Evolutionary conservation across 2,329 filamentous ascomycete genomes (phyloP).

Genomic region (Exophiala calicioides): DNA sequence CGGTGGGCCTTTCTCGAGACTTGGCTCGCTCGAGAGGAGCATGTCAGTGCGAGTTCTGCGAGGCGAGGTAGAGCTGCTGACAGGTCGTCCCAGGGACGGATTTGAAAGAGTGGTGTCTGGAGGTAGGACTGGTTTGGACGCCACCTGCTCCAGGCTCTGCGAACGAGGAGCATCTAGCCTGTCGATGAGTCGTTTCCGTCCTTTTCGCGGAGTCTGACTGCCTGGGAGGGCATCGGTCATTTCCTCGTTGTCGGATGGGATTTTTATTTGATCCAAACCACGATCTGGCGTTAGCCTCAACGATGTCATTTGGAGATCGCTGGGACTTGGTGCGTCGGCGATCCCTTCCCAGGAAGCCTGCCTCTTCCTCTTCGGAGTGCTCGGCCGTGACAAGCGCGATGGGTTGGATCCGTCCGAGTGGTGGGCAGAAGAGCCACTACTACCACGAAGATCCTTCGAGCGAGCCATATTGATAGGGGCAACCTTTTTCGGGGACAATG

Average conservation of each 20-base stretch:
- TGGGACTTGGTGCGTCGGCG: slow-evolving; percentile 21
- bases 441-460: slow-evolving; percentile 8
- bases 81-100: slow-evolving; percentile 3
- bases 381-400: slow-evolving; percentile 11
- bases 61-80: neutral
- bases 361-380: slow-evolving; percentile 28
- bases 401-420: slow-evolving; percentile 16
- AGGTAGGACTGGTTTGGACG: neutral
- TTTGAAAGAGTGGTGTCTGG: neutral
- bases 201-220: neutral
- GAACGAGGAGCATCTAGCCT: slow-evolving; percentile 25
- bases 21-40: neutral
- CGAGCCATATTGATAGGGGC: neutral
- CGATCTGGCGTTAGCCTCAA: slow-evolving; percentile 26
- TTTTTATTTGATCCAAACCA: slow-evolving; percentile 1
- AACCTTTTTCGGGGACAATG: neutral
- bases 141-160: slow-evolving; percentile 3
- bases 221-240: slow-evolving; percentile 10
- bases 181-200: slow-evolving; percentile 25
- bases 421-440: slow-evolving; percentile 14
- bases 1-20: slow-evolving; percentile 5
- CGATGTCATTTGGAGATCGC: slow-evolving; percentile 24
- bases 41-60: neutral
- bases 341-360: slow-evolving; percentile 9
- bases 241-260: slow-evolving; percentile 19